These are phyloP conservation scores for Cordyceps javanica DNA, from an alignment of 2,329 filamentous ascomycete species.

Conservation along the genomic window DNA sequence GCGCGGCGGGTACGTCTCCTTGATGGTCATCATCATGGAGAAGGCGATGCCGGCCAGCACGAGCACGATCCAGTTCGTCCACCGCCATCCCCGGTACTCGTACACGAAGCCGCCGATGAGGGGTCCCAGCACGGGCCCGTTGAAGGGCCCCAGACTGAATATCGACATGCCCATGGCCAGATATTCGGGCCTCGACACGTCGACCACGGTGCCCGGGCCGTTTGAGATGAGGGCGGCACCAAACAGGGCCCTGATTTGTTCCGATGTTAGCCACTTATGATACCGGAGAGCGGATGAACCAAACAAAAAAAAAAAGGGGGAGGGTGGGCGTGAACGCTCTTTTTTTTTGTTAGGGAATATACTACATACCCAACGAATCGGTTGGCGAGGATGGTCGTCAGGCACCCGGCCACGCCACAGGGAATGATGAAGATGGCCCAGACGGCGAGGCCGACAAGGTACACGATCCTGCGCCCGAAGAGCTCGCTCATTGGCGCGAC, in stretches of 20 bases:
- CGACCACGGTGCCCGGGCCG: conserved; percentile 68
- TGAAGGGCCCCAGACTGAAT: conserved; percentile 76
- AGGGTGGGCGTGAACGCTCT: too few species aligned
- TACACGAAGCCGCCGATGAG: conserved; percentile 64
- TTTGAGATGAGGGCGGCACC: conserved; percentile 72
- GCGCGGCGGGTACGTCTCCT: conserved; percentile 71
- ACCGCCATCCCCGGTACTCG: conserved; percentile 77
- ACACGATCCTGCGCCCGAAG: conserved; percentile 57
- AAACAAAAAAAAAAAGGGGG: too few species aligned
- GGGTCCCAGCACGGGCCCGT: conserved; percentile 44
- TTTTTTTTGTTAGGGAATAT: too few species aligned
- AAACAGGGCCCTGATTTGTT: conserved; percentile 50
- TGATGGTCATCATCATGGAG: conserved; percentile 51
- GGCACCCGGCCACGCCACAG: conserved; percentile 58
- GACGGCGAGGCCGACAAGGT: conserved; percentile 52
- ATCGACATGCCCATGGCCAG: conserved; percentile 70
- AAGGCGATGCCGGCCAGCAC: conserved; percentile 63
- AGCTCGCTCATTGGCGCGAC: conserved; percentile 64
- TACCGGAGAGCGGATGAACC: too few species aligned
- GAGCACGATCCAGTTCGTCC: conserved; percentile 76
- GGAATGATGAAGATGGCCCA: conserved; percentile 63
- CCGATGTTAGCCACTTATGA: background rate
- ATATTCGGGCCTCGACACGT: conserved; percentile 67
- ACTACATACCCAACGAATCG: conserved; percentile 58
- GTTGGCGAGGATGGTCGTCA: conserved; percentile 56